Base-by-base conservation (phyloP, 345 rosid genomes). In the Citrus trifoliata region DNA sequence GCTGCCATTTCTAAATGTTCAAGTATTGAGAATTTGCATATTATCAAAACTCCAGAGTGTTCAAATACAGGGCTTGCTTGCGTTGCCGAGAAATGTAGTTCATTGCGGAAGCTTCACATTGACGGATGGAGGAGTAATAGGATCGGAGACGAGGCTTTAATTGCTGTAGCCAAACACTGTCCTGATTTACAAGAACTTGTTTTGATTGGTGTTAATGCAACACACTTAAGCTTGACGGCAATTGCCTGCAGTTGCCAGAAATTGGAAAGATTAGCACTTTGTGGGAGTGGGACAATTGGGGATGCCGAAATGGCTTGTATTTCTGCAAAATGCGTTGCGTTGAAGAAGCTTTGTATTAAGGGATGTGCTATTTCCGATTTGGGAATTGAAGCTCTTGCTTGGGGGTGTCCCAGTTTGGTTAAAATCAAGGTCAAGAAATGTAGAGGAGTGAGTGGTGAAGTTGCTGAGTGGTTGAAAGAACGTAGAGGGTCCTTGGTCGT, bases 381-480 rank as follows among this genome's bases (percentile, higher is more conserved):
- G 0, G 93, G 93, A 48, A 89, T 95, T 76, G 85, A 85, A 88
- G 90, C 95, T 7, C 85, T 95, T 5, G 92, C 89, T 42, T 81
- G 66, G 80, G 98, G 98, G 0, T 95, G 97, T 75, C 98, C 98
- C 7, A 92, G 76, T 83, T 83, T 95, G 87, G 85, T 89, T 46
- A 95, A 92, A 84, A 76, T 95, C 53, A 95, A 95, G 87, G 93
- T 95, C 38, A 93, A 86, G 90, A 93, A 93, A 76, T 95, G 98
- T 80, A 84, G 71, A 76, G 86, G 88, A 76, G 97, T 95, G 73
- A 91, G 88, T 16, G 69, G 76, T 75, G 90, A 88, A 33, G 87
- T 80, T 10, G 86, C 80, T n/a, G 90, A 85, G 67, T 89, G 94
- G 91, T 82, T 95, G 85, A 85, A 74, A 69, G 86, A 80, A 32